Conservation (phyloP, 2,329 filamentous ascomycete genomes). For the Trichoderma asperellum region DNA sequence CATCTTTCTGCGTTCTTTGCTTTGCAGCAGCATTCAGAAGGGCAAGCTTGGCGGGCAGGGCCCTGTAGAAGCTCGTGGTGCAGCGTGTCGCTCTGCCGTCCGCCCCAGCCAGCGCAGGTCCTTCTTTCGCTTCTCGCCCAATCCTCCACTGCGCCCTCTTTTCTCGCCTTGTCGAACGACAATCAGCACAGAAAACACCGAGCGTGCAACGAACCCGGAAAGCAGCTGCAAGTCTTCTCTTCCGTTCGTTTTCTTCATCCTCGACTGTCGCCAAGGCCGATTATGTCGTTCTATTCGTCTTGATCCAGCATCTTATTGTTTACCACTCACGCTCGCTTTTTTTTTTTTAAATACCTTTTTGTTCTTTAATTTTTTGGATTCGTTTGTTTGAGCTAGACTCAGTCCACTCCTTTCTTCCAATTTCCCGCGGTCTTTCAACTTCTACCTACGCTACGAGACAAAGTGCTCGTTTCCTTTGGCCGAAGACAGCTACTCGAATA, state of each 20-base stretch:
- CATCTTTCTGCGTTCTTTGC: constrained; percentile 26
- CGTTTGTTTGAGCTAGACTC: constrained; percentile 51
- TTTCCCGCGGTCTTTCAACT: constrained; percentile 28
- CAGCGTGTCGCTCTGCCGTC: constrained; percentile 17
- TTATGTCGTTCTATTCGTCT: constrained; percentile 42
- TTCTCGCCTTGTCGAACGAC: constrained; percentile 16
- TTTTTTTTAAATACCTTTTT: constrained; percentile 32
- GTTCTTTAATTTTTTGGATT: constrained; percentile 38
- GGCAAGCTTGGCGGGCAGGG: constrained; percentile 17
- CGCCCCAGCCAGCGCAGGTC: constrained; percentile 18
- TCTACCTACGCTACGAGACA: constrained; percentile 13
- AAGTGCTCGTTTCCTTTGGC: constrained; percentile 1
- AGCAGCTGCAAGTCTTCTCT: constrained; percentile 9
- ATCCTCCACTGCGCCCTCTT: constrained; percentile 22
- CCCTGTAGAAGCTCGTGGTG: constrained; percentile 5
- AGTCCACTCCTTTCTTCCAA: constrained; percentile 49
- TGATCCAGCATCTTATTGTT: constrained; percentile 34
- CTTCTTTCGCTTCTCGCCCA: constrained; percentile 25
- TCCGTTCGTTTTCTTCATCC: constrained; percentile 25
- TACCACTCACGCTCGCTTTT: constrained; percentile 21
- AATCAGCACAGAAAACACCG: constrained; percentile 2
- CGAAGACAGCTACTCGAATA: not conserved
- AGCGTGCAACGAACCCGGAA: constrained; percentile 9
- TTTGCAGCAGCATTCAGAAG: constrained; percentile 12
- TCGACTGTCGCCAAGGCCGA: constrained; percentile 36